Evolutionary conservation across 371 early-diverging fungal species (phyloP), one percentile per base, ranked within the genome.

Genomic region (Rhizopus sp.): DNA sequence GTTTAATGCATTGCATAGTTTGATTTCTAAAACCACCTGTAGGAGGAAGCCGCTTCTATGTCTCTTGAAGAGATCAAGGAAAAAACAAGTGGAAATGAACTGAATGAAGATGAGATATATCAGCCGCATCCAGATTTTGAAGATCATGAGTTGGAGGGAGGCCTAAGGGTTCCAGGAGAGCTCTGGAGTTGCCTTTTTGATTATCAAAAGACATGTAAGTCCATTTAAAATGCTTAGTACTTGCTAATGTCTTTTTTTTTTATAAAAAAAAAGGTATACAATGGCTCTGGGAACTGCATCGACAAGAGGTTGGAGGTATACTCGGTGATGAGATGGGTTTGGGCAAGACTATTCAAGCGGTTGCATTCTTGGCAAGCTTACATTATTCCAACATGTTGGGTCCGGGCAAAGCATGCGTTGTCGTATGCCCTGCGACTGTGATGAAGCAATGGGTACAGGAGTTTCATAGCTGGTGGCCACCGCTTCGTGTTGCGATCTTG

Each of bases 281-380:
- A 44, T 99, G 99, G 99, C 73, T 99, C 50, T 91, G 89, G 86
- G 93, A 95, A 55, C 74, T 97, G 33, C 90, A 95, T 66, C 75
- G 78, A 34, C 92, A 93, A 62, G 83, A 90, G 45, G 90, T 88
- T 0, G 99, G 99, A 1, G 99, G 99, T 0, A 91, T 99, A 31
- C 72, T 98, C 29, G 98, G 97, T n/a, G 99, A 99, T 74, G 98
- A 99, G 72, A 97, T 99, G 96, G 98, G 99, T 0, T 69, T 98
- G 1, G 99, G 99, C 8, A 99, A 99, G 67, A 99, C 99, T 0
- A 85, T 99, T 17, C 99, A 99, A 68, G 82, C 92, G 3, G 88
- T 94, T 40, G 74, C 94, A 3, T 95, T 94, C 62, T 66, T 99
- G 17, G 77, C 90, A 3, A 86, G 81, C 39, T 84, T 88, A 46